Base-by-base conservation (phyloP, 495 filamentous ascomycete genomes). In the Tuber melanosporum region DNA sequence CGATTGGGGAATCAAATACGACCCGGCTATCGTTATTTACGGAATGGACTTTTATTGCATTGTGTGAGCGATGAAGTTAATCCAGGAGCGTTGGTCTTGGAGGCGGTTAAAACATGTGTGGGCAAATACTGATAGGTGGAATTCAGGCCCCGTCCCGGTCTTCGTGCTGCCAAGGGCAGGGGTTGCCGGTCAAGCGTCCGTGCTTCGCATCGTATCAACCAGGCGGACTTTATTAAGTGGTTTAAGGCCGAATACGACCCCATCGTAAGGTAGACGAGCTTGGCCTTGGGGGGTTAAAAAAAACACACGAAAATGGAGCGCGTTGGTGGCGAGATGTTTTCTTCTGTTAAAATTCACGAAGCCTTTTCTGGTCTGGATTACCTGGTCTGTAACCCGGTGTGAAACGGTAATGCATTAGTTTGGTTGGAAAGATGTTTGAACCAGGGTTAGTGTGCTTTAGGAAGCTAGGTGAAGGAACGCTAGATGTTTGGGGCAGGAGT, bases 1-100 rank as follows among this genome's bases (percentile, higher is more conserved):
- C 87, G 96, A 98, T 91, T 89, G 98, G 85, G 96, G 96, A 84
- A 98, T 99, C 92, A 99, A 99, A 91, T 99, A 98, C 89, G 95
- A 99, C 91, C 95, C 95, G 77, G 93, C 90, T 75, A 98, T 98
- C 83, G 95, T 95, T 90, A 98, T 99, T 88, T 99, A 99, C 90
- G 96, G 96, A 87, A 99, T 99, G 96, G 96, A 98, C 89, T 99
- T 99, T 90, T 98, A 97, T 92, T 93, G 91, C 92, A 98, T 95
- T 93, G 98, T 99, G 96, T 91, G 83, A 88, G 90, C 87, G 83
- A 46, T 71, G 12, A 8, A 57, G 71, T 45, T 49, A 41, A 71
- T 36, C 45, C 12, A 44, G 39, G 44, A 20, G 52, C 17, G 42
- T 3, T 36, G 36, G 45, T 44, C 45, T 41, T 42, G n/a, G 41